Base-by-base conservation (phyloP, 148 eudicot species). In the Polygonum maritimum region DNA sequence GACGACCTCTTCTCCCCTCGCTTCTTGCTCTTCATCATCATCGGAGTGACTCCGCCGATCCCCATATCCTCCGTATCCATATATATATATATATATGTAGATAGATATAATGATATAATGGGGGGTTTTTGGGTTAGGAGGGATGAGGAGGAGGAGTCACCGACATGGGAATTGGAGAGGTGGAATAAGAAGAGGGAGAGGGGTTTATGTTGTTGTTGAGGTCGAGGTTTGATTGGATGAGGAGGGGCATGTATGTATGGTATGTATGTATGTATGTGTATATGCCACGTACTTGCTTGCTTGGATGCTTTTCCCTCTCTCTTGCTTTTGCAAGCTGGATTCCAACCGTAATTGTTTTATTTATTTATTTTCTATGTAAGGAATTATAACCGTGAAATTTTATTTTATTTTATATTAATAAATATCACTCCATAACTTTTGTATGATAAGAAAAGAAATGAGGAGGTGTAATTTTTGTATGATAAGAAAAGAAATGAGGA, bases 11-110 rank as follows among this genome's bases (percentile, higher is more conserved):
- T 26, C 31, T 26, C 31, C 31, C 31, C 81, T 57, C 82, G 81
- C 60, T 86, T 86, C 44, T 78, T 81, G 82, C 77, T 83, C 82
- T 80, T 84, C 81, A 7, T 10, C 81, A 7, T 10, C 47, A 26
- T 26, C 31, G 31, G 31, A 26, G 86, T 78, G 4, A 62, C 69
- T 14, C 38, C 45, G 39, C 65, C 78, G 62, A 67, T 26, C 36
- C 47, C 15, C 73, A 71, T 78, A 0, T 75, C 40, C 12, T 75
- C 31, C 31, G 31, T 26, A 26, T 26, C 31, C 31, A 26, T 26
- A 26, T 26, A 26, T 26, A 26, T 26, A 26, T 26, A 26, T 26
- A 26, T 26, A 26, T 26, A 26, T 26, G 1, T 26, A 26, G 31
- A 26, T 26, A 26, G 31, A 26, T 26, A 26, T 26, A 26, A 26